Evolutionary conservation across 441 rosid species (phyloP).

Genomic region (Syzygium malaccense): DNA sequence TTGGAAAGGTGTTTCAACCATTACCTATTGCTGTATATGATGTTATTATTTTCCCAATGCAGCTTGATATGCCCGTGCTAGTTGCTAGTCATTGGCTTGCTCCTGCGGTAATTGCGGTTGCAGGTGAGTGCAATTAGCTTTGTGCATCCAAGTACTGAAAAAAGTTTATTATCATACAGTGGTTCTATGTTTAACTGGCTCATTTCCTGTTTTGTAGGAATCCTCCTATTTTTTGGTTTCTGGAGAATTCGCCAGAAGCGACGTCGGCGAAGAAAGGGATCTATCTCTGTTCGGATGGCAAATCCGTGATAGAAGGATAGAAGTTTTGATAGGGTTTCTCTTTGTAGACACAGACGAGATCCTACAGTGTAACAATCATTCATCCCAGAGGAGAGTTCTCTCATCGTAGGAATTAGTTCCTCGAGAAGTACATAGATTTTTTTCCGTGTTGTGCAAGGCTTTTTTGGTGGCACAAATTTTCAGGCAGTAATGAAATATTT

Average conservation of each 20-base stretch:
- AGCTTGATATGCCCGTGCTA: constrained; percentile 73
- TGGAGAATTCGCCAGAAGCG: constrained; percentile 77
- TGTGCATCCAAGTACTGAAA: not conserved
- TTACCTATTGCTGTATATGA: not conserved
- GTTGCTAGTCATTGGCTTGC: constrained; percentile 74
- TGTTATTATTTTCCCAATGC: constrained; percentile 12
- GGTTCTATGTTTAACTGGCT: not conserved
- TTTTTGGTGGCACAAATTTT: constrained; percentile 19
- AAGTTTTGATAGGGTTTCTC: not conserved
- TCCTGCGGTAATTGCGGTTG: constrained; percentile 54
- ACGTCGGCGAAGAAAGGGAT: constrained; percentile 59
- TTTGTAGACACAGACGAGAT: not conserved
- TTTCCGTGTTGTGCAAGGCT: not conserved
- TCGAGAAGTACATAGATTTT: not conserved
- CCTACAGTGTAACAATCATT: not conserved
- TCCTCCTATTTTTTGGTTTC: constrained; percentile 51
- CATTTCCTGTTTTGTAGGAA: constrained; percentile 29
- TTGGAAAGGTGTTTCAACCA: not conserved
- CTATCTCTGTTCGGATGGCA: constrained; percentile 40
- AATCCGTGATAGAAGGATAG: constrained; percentile 22
- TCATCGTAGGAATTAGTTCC: constrained; percentile 16
- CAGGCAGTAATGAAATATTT: not conserved
- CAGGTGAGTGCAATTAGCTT: constrained; percentile 36
- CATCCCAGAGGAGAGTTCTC: constrained; percentile 5
- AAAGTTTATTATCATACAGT: not conserved